phyloP scores from a whole-genome alignment of 2,329 filamentous ascomycete species.

The Coniella vitis region DNA sequence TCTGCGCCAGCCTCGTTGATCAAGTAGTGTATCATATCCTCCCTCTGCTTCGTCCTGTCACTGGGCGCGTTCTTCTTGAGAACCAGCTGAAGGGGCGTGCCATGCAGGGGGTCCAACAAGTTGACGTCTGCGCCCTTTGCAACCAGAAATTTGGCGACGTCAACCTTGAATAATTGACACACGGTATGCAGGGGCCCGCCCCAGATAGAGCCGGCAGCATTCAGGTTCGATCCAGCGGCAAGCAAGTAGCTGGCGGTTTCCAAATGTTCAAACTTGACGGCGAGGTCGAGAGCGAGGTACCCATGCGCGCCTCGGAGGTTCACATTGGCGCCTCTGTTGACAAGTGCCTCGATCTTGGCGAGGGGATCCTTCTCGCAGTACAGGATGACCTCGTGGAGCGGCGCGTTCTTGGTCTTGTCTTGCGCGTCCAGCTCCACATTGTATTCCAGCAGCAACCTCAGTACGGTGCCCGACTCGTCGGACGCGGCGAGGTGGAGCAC shows the following conservation, averaged over 20 bases:
- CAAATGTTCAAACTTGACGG: not conserved
- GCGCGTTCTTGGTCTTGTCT: not conserved
- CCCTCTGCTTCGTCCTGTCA: too few species aligned
- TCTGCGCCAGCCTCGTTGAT: not conserved
- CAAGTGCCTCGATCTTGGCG: not conserved
- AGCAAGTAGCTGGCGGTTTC: not conserved
- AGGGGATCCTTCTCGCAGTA: not conserved
- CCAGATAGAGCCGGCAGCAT: not conserved
- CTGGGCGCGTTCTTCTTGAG: not conserved
- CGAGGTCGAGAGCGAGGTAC: not conserved
- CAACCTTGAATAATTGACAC: not conserved
- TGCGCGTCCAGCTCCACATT: not conserved
- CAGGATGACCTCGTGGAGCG: not conserved
- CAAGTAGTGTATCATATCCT: not conserved
- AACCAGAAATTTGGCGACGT: not conserved
- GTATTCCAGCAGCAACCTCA: not conserved
- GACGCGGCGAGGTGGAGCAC: not conserved
- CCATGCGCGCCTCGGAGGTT: not conserved
- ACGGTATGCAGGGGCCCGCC: not conserved
- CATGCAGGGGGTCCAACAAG: not conserved
- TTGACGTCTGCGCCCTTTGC: not conserved
- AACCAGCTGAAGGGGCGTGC: not conserved
- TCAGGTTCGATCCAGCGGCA: not conserved
- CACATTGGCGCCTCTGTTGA: not conserved
- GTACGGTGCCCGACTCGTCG: not conserved